Conservation (phyloP, 1,139 yeast species). For the Diutina sp. region DNA sequence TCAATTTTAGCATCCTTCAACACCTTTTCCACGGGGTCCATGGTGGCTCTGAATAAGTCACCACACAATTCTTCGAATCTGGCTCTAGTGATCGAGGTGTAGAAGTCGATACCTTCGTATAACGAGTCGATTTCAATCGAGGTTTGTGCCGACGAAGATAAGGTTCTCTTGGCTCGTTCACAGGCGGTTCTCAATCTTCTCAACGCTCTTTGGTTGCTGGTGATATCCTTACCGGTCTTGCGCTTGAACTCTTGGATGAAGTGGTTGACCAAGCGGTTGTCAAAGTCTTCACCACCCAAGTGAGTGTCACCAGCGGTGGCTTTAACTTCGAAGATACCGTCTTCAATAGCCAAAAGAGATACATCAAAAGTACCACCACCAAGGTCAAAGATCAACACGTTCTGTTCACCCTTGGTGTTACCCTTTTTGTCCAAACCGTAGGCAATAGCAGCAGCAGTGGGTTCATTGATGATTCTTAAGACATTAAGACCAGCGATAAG, state of each 20-base stretch:
- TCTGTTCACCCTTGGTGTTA: conserved; percentile 78
- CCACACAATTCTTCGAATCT: conserved; percentile 89
- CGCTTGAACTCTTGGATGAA: conserved; percentile 77
- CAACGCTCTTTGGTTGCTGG: conserved; percentile 49
- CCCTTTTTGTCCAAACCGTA: conserved; percentile 90
- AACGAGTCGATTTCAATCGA: conserved; percentile 12
- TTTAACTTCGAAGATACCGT: conserved; percentile 98
- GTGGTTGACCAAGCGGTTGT: conserved; percentile 53
- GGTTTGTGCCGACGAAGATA: not conserved
- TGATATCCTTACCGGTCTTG: conserved; percentile 89
- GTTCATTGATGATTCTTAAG: conserved; percentile 93
- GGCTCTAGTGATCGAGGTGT: conserved; percentile 76
- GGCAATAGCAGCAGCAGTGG: conserved; percentile 97
- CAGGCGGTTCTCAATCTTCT: conserved; percentile 1
- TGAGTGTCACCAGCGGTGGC: conserved; percentile 99
- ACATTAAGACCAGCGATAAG: conserved; percentile 95
- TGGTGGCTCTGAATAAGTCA: conserved; percentile 77
- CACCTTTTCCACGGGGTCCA: conserved; percentile 89
- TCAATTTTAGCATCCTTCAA: conserved; percentile 78
- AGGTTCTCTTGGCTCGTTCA: conserved; percentile 1
- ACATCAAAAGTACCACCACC: conserved; percentile 99
- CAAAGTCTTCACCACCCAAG: conserved; percentile 99
- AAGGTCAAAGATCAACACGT: conserved; percentile 86
- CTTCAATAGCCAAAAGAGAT: conserved; percentile 90
- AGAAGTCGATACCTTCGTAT: conserved; percentile 71